Evolutionary conservation across 148 eudicot species (phyloP), one percentile per base, ranked within the genome.

Genomic region (Beta vulgaris): DNA sequence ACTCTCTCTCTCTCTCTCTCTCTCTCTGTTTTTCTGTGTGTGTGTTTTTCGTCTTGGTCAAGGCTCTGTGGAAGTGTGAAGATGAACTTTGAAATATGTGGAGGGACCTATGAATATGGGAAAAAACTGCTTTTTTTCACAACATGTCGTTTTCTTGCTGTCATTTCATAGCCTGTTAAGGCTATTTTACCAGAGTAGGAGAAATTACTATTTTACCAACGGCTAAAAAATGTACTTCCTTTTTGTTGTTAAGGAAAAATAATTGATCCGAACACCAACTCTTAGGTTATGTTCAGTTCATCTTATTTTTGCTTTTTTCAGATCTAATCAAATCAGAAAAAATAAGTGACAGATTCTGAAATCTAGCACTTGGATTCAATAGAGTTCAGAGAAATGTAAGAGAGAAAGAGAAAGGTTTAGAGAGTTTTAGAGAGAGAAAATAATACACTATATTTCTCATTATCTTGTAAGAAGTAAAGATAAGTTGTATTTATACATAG

Each of bases 151-250:
- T 67, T 40, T 67, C 53, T 18, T 67, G 0, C n/a, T 40, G 71
- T 67, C 34, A 42, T 39, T 40, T 68, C 55, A 68, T 19, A 61
- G 70, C 54, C 76, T 77, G n/a, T n/a, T n/a, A n/a, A n/a, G n/a
- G n/a, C n/a, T n/a, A n/a, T 78, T 29, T 67, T 71, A 62, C 61
- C 58, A 26, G 43, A 67, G 34, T 63, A n/a, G 32, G 21, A 59
- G 64, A 49, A 58, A 34, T 48, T 71, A 62, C 66, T 32, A 64
- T 58, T 15, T 44, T 29, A 0, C 31, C 80, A 78, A 78, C 81
- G 81, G 81, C 81, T 78, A 21, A 57, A n/a, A 66, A 39, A 32
- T 78, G 43, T 72, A 71, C 71, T 49, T 42, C 19, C 35, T 2
- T 60, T 48, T 26, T 37, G 61, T 60, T 70, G 26, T 51, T 49